Percentiles rank a stretch among this genome's conserved stretches.
Evolutionary conservation across 1,284 basidiomycete species (phyloP).

Genomic region (Omphalotus olearius): DNA sequence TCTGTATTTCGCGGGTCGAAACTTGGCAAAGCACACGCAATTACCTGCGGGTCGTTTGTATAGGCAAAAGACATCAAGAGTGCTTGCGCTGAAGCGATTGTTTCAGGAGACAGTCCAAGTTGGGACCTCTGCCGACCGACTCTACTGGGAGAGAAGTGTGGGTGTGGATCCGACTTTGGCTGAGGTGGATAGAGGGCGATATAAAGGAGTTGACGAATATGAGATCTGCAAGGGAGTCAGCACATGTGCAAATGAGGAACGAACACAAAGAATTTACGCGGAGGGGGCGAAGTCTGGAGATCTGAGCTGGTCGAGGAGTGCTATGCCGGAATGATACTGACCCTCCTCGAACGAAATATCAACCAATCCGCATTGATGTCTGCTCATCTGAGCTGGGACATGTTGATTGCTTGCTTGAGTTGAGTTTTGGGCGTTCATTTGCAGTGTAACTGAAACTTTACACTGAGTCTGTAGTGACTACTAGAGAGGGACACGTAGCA

Average conservation of each 20-base stretch:
- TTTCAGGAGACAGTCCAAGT: conserved; percentile 37
- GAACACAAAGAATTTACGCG: conserved; percentile 35
- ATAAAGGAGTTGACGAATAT: conserved; percentile 64
- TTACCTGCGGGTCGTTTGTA: conserved; percentile 51
- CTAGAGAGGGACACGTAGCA: too few species aligned
- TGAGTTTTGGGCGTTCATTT: too few species aligned
- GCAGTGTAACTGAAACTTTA: too few species aligned
- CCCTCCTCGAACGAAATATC: conserved; percentile 71
- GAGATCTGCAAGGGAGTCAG: conserved; percentile 35
- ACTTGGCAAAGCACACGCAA: conserved; percentile 53
- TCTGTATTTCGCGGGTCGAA: conserved; percentile 27
- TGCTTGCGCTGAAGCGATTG: conserved; percentile 45
- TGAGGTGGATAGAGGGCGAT: conserved; percentile 55
- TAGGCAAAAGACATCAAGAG: conserved; percentile 51
- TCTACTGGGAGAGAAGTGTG: conserved; percentile 42
- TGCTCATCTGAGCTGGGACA: conserved; percentile 47
- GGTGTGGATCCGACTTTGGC: conserved; percentile 30
- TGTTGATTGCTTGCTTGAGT: background rate
- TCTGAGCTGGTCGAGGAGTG: conserved; percentile 54
- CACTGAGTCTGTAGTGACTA: too few species aligned
- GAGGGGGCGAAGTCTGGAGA: conserved; percentile 49
- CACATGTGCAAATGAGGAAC: conserved; percentile 11
- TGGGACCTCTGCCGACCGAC: conserved; percentile 33
- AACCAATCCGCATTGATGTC: conserved; percentile 52
- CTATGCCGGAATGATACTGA: conserved; percentile 63